phyloP scores from a whole-genome alignment of 768 basidiomycete species.

The Leucosporidium yakuticum region DNA sequence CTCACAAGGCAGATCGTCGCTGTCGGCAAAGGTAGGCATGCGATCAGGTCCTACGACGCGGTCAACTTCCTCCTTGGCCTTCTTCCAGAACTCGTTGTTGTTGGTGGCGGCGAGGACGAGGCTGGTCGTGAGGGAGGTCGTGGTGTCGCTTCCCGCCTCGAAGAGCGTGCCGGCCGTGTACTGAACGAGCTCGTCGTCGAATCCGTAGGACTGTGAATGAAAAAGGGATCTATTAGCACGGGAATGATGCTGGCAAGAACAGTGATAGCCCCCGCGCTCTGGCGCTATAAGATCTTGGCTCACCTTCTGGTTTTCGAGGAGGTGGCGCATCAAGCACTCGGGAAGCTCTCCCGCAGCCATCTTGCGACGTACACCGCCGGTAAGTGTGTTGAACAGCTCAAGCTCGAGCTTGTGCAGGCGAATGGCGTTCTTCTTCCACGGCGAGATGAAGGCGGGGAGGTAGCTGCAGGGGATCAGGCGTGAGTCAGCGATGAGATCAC shows the following conservation, averaged over 20 bases:
- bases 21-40: conserved; percentile 19
- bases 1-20: not conserved
- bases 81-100: conserved; percentile 10
- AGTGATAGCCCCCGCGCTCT: too few relatives aligned
- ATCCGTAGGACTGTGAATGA: not conserved
- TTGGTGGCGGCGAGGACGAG: conserved; percentile 23
- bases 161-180: not conserved
- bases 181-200: conserved; percentile 5
- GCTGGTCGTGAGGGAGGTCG: conserved; percentile 5
- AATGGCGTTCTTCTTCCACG: conserved; percentile 11
- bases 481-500: too few relatives aligned
- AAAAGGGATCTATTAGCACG: too few relatives aligned
- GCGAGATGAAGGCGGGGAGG: conserved; percentile 14
- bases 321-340: conserved; percentile 2
- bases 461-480: not conserved
- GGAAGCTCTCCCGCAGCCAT: conserved; percentile 1
- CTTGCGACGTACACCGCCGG: conserved; percentile 3
- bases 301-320: not conserved
- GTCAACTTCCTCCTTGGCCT: conserved; percentile 26
- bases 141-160: conserved; percentile 27
- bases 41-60: conserved; percentile 20
- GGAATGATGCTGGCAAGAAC: too few relatives aligned
- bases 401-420: conserved; percentile 3
- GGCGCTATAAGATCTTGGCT: too few relatives aligned
- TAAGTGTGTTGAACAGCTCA: conserved; percentile 3